phyloP scores from a whole-genome alignment of 2,329 filamentous ascomycete genomes.

The Zasmidium citrigriseum region DNA sequence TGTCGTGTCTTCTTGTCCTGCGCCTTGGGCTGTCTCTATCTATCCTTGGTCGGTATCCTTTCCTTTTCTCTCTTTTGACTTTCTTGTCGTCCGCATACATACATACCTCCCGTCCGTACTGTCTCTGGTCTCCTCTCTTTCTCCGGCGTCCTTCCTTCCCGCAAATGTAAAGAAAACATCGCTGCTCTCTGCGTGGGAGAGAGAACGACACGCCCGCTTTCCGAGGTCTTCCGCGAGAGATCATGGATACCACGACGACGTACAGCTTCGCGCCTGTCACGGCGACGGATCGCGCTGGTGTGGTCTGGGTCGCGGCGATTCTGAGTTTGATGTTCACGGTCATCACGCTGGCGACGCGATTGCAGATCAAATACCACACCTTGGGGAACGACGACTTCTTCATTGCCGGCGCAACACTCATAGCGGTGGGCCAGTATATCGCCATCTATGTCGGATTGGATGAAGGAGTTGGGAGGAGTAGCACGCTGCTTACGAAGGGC shows the following conservation, averaged over 20 bases:
- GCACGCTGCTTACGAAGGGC: conserved; percentile 13
- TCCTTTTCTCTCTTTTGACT: not conserved
- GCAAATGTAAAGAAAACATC: too few species aligned
- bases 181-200: too few species aligned
- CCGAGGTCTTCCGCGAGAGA: too few species aligned
- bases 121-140: too few species aligned
- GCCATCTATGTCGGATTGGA: conserved; percentile 26
- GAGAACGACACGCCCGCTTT: too few species aligned
- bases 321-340: conserved; percentile 29
- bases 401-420: conserved; percentile 23
- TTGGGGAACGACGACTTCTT: conserved; percentile 32
- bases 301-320: conserved; percentile 32
- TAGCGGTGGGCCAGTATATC: conserved; percentile 25
- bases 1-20: not conserved
- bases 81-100: too few species aligned
- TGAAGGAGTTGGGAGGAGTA: conserved; percentile 21
- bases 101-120: too few species aligned
- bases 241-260: conserved; percentile 8
- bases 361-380: conserved; percentile 28
- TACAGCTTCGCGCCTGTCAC: conserved; percentile 20
- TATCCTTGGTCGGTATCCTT: not conserved
- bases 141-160: too few species aligned
- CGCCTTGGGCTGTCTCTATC: too few species aligned
- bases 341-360: conserved; percentile 27
- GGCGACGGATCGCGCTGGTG: conserved; percentile 15